These are phyloP conservation scores for Colletotrichum sp. DNA, from an alignment of 2,329 filamentous ascomycete species.

Conservation along the genomic window DNA sequence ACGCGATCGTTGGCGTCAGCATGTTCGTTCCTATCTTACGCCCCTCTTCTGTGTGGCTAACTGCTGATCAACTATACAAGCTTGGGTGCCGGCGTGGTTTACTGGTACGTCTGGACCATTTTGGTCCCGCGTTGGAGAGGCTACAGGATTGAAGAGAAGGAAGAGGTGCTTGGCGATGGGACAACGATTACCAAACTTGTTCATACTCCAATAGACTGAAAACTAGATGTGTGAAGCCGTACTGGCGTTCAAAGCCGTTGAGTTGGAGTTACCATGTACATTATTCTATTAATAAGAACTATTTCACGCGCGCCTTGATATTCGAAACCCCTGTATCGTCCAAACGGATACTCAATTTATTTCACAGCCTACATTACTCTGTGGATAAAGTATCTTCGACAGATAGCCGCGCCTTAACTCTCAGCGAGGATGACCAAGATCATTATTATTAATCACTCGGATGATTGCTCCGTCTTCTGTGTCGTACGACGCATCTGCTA, in stretches of 20 bases:
- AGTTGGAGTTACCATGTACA: background rate
- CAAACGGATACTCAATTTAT: background rate
- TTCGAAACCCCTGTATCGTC: background rate
- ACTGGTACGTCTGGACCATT: slow-evolving; percentile 73
- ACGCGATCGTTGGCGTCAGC: slow-evolving; percentile 55
- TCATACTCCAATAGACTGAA: slow-evolving; percentile 18
- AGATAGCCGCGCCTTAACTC: background rate
- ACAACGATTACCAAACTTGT: slow-evolving; percentile 67
- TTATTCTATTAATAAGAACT: background rate
- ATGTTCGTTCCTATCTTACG: slow-evolving; percentile 48
- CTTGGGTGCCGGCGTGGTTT: slow-evolving; percentile 61
- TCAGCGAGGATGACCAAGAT: background rate
- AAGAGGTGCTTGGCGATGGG: slow-evolving; percentile 66
- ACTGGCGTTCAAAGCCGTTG: background rate
- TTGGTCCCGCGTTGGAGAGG: slow-evolving; percentile 62
- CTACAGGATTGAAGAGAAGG: slow-evolving; percentile 67
- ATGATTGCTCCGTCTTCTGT: background rate
- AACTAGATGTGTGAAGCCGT: background rate
- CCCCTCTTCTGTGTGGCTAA: background rate
- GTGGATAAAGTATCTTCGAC: background rate
- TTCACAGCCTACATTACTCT: background rate
- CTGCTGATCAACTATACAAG: slow-evolving; percentile 38
- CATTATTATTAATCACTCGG: background rate
- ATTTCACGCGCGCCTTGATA: background rate
- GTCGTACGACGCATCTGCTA: background rate